A percentile compares a stretch with the other conserved stretches of the same genome.
These are phyloP conservation scores for Alloteropsis angusta DNA, from an alignment of 202 grass and related monocot genomes.

Conservation along the genomic window DNA sequence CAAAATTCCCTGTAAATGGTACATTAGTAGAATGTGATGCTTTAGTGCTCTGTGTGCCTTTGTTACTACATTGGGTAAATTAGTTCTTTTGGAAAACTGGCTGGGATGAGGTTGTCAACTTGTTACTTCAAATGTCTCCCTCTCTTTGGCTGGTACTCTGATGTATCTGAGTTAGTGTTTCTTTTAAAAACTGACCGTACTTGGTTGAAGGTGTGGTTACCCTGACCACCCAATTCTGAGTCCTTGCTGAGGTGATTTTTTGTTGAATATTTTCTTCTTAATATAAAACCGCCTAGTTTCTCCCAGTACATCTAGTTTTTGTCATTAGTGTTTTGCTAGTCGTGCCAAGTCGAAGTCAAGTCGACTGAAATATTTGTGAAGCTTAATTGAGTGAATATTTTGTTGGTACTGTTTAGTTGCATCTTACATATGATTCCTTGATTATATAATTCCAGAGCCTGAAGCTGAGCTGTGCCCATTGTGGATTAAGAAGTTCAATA, in stretches of 20 bases:
- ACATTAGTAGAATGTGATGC: not conserved
- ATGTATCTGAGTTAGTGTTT: slow-evolving; percentile 12
- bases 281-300: not conserved
- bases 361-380: not conserved
- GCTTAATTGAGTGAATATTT: not conserved
- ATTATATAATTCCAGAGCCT: slow-evolving; percentile 59
- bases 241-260: not conserved
- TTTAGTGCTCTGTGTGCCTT: not conserved
- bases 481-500: slow-evolving; percentile 95
- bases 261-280: not conserved
- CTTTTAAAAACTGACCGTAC: not conserved
- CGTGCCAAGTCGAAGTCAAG: not conserved
- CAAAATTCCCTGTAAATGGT: slow-evolving; percentile 6
- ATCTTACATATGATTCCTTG: slow-evolving; percentile 19
- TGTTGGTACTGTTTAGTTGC: slow-evolving; percentile 14
- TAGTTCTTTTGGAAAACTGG: not conserved
- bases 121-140: not conserved
- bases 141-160: not conserved
- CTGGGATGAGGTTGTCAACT: not conserved
- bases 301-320: not conserved
- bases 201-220: not conserved
- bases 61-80: not conserved
- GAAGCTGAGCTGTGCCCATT: slow-evolving; percentile 73
- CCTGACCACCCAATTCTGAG: no score
- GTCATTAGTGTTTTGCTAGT: not conserved